Conservation (phyloP, 2,329 filamentous ascomycete species). For the Alternaria viburni region DNA sequence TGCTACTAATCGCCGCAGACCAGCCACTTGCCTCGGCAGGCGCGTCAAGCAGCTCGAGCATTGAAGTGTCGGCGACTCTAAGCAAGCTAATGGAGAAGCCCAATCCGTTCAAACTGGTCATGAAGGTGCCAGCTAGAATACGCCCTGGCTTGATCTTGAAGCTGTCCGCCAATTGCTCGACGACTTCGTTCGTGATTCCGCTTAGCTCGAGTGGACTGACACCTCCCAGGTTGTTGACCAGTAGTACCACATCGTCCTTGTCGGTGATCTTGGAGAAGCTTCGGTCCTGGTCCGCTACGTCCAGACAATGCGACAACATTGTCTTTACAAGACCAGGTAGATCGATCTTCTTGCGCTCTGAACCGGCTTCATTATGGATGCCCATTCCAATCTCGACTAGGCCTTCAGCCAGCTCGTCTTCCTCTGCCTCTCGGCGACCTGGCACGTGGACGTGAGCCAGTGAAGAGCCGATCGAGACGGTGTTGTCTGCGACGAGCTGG, state of each 20-base stretch:
- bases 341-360: constrained; percentile 51
- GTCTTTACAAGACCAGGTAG: constrained; percentile 56
- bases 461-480: constrained; percentile 85
- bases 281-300: constrained; percentile 69
- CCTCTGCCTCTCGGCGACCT: constrained; percentile 67
- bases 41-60: constrained; percentile 72
- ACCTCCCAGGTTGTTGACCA: constrained; percentile 79
- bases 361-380: constrained; percentile 71
- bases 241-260: constrained; percentile 68
- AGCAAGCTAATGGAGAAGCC: constrained; percentile 74
- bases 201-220: constrained; percentile 75
- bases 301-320: constrained; percentile 71
- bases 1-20: constrained; percentile 64
- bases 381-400: constrained; percentile 76
- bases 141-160: constrained; percentile 67
- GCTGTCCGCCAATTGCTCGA: constrained; percentile 63
- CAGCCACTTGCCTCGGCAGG: constrained; percentile 72
- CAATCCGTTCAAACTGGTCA: constrained; percentile 74
- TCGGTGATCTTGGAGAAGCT: constrained; percentile 69
- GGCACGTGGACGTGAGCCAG: constrained; percentile 93
- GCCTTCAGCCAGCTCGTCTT: constrained; percentile 64
- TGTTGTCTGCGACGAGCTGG: constrained; percentile 72
- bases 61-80: constrained; percentile 67
- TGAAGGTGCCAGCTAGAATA: constrained; percentile 70
- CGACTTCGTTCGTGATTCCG: constrained; percentile 72